These are phyloP conservation scores for Xylaria telfairii DNA, from an alignment of 495 filamentous ascomycete species.

Conservation along the genomic window DNA sequence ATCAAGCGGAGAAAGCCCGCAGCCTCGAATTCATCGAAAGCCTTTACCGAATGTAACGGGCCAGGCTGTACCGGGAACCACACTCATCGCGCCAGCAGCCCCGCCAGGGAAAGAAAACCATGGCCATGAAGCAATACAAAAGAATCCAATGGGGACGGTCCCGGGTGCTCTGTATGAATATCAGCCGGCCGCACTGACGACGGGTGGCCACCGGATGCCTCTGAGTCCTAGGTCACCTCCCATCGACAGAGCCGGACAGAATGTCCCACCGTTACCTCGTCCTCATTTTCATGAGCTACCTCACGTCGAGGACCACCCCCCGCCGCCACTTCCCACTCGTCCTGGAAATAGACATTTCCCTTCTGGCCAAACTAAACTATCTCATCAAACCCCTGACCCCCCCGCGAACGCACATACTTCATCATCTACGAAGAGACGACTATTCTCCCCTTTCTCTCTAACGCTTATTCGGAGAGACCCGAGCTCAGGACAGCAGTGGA, in stretches of 20 bases:
- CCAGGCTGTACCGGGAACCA: conserved; percentile 29
- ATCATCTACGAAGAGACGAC: conserved; percentile 31
- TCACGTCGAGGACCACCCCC: conserved; percentile 24
- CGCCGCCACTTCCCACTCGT: conserved; percentile 25
- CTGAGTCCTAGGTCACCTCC: conserved; percentile 28
- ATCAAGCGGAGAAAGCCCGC: conserved; percentile 53
- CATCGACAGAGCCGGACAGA: conserved; percentile 20
- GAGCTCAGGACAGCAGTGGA: conserved; percentile 81
- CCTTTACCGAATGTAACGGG: conserved; percentile 43
- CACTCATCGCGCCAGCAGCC: conserved; percentile 16
- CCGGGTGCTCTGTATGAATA: conserved; percentile 4
- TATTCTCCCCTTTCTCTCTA: conserved; percentile 60
- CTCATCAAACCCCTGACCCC: conserved; percentile 3
- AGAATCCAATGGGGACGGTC: conserved; percentile 15
- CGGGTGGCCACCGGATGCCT: conserved; percentile 29
- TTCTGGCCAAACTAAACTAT: conserved; percentile 2
- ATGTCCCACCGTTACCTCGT: conserved; percentile 26
- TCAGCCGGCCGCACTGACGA: conserved; percentile 7
- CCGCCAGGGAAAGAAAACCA: conserved; percentile 37
- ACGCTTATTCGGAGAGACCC: conserved; percentile 91
- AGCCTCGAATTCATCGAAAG: conserved; percentile 50
- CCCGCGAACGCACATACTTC: conserved; percentile 22
- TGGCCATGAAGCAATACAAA: conserved; percentile 17
- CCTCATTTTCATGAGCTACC: conserved; percentile 22
- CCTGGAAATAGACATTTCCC: conserved; percentile 14